Conservation (phyloP, 2,329 filamentous ascomycete genomes). For the Atkinsonella hypoxylon region DNA sequence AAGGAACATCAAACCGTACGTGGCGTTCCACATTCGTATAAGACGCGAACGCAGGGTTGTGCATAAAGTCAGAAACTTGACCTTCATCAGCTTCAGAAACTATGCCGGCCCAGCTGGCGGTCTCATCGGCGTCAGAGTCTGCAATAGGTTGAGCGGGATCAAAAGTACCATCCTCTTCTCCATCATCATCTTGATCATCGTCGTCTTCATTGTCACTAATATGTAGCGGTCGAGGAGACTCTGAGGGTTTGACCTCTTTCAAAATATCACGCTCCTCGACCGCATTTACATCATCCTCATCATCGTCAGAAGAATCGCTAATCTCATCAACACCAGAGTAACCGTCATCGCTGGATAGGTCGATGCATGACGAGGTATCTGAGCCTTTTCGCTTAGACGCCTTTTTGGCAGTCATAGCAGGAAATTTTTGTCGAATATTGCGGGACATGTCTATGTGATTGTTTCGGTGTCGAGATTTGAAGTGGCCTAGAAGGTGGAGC, state of each 20-base stretch:
- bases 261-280: conserved; percentile 69
- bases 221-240: conserved; percentile 38
- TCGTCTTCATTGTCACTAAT: conserved; percentile 8
- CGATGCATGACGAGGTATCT: conserved; percentile 40
- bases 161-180: conserved; percentile 28
- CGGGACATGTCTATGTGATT: conserved; percentile 31
- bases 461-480: background rate
- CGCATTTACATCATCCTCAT: conserved; percentile 66
- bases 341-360: conserved; percentile 58
- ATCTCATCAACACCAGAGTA: conserved; percentile 72
- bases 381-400: conserved; percentile 35
- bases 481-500: too few relatives aligned
- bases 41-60: conserved; percentile 28
- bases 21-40: conserved; percentile 41
- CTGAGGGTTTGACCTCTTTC: conserved; percentile 27
- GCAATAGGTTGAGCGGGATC: conserved; percentile 24
- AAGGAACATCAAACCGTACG: conserved; percentile 61
- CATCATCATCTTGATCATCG: conserved; percentile 25
- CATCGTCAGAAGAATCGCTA: conserved; percentile 63
- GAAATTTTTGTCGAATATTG: conserved; percentile 38
- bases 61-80: conserved; percentile 29
- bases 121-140: conserved; percentile 30
- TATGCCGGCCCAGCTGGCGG: conserved; percentile 44
- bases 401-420: conserved; percentile 29
- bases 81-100: conserved; percentile 34